Evolutionary conservation across 2,329 filamentous ascomycete genomes (phyloP), one percentile per base, ranked within the genome.

Genomic region (Ascocoryne sarcoides): DNA sequence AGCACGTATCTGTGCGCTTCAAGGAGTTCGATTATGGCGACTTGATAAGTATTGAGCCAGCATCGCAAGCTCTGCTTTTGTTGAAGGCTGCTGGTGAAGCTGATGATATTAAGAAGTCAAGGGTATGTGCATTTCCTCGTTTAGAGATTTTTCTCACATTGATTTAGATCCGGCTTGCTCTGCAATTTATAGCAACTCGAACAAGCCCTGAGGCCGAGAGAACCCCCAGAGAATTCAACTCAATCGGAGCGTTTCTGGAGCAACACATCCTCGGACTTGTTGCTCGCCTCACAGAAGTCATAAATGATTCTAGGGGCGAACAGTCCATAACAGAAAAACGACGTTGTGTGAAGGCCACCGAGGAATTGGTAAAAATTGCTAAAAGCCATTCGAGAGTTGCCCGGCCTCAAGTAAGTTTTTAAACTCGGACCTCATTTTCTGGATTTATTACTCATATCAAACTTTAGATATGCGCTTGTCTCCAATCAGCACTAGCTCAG

Each of bases 261-360:
- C 74, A 76, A 20, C 82, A 95, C 59, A 79, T 93, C 23, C 73
- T 98, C 5, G 90, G 88, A 4, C 78, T 96, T 39, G 88, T 95
- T 62, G 80, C 86, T 5, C 75, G 82, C 26, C 79, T 96, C 49
- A 86, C 85, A 1, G 80, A 89, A 39, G 66, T 75, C 8, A 79
- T 95, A 43, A 92, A 89, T 53, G 82, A 86, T 56, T 70, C 63
- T 12, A 63, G 23, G 66, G 68, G 70, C 15, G 69, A 72, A 43
- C 74, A 76, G 41, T 73, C 63, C 48, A 68, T 64, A 53, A 73
- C 58, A 54, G 88, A 95, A 57, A 86, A 88, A 54, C 76, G 76
- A 41, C 75, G 83, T 43, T 88, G 82, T 52, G 76, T 98, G 7
- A 76, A 76, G 48, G 89, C 86, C 4, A 82, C 98, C 57, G 84